These are phyloP conservation scores for Colletotrichum gloeosporioides DNA, from an alignment of 2,329 filamentous ascomycete genomes.

Conservation along the genomic window DNA sequence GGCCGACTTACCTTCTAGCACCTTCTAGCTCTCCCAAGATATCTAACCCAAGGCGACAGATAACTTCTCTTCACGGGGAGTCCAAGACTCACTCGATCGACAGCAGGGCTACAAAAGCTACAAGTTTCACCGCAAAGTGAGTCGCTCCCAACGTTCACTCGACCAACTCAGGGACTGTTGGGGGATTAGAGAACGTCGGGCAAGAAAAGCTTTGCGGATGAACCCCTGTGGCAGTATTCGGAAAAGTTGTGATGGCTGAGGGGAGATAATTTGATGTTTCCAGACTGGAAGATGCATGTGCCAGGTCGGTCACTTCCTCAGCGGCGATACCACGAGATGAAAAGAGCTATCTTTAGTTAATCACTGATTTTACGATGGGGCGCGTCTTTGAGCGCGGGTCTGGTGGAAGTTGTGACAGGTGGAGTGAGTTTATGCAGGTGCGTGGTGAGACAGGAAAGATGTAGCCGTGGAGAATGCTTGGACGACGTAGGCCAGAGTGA, in stretches of 20 bases:
- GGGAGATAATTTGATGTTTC: background rate
- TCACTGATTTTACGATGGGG: too few relatives aligned
- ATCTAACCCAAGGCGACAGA: slow-evolving; percentile 87
- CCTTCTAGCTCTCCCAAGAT: slow-evolving; percentile 70
- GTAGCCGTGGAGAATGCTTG: too few relatives aligned
- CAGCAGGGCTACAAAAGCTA: slow-evolving; percentile 93
- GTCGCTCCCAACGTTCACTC: slow-evolving; percentile 29
- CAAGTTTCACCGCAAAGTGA: slow-evolving; percentile 92
- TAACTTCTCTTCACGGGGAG: slow-evolving; percentile 98
- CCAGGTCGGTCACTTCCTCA: slow-evolving; percentile 94
- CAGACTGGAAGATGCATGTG: slow-evolving; percentile 97
- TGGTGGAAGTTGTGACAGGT: too few relatives aligned
- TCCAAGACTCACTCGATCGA: slow-evolving; percentile 75
- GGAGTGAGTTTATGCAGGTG: too few relatives aligned
- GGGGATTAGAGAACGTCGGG: too few relatives aligned
- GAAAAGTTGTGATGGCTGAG: background rate
- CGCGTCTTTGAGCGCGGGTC: too few relatives aligned
- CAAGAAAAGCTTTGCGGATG: too few relatives aligned
- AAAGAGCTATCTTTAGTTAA: too few relatives aligned
- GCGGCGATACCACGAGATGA: slow-evolving; percentile 37
- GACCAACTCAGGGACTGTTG: too few relatives aligned
- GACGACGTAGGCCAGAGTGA: too few relatives aligned
- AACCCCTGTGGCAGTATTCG: too few relatives aligned
- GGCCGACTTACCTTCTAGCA: slow-evolving; percentile 86
- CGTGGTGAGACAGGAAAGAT: too few relatives aligned